Conservation (phyloP, 441 rosid species). For the Capsella rubella region DNA sequence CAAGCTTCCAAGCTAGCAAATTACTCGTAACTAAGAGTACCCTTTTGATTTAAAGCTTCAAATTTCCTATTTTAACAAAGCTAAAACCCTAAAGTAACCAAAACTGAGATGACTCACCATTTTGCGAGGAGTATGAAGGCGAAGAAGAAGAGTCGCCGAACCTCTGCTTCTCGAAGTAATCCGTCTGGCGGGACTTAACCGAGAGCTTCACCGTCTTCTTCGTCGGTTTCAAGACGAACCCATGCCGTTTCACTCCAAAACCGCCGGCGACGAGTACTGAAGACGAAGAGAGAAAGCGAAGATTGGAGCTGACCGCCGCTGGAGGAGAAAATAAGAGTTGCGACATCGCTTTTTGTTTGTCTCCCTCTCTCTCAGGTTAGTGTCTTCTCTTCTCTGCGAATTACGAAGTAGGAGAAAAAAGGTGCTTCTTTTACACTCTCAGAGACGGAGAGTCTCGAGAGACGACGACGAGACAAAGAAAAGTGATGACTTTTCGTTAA, state of each 20-base stretch:
- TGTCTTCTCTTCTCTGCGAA: constrained; percentile 7
- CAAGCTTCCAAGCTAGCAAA: background rate
- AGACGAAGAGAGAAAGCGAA: constrained; percentile 28
- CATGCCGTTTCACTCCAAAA: constrained; percentile 31
- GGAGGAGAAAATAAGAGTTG: constrained; percentile 52
- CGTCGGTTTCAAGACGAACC: constrained; percentile 40
- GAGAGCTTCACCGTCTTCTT: constrained; percentile 45
- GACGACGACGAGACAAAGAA: background rate
- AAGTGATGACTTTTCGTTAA: constrained; percentile 14
- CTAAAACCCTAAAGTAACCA: constrained; percentile 38
- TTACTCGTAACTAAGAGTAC: background rate
- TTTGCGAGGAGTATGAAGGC: constrained; percentile 39
- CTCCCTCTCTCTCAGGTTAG: background rate
- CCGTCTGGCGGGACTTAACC: constrained; percentile 65
- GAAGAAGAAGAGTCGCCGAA: constrained; percentile 45
- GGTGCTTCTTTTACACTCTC: constrained; percentile 25
- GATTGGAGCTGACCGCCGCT: constrained; percentile 16
- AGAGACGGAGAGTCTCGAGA: background rate
- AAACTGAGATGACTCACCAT: constrained; percentile 30
- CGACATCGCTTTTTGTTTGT: constrained; percentile 46
- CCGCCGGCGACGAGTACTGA: constrained; percentile 37
- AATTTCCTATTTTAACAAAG: constrained; percentile 3
- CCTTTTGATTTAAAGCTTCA: background rate
- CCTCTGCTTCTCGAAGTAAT: constrained; percentile 61
- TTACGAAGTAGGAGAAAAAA: constrained; percentile 20